Evolutionary conservation across 169 alveolate genomes (phyloP), one percentile per base, ranked within the genome.

Genomic region (Plasmodium berghei): DNA sequence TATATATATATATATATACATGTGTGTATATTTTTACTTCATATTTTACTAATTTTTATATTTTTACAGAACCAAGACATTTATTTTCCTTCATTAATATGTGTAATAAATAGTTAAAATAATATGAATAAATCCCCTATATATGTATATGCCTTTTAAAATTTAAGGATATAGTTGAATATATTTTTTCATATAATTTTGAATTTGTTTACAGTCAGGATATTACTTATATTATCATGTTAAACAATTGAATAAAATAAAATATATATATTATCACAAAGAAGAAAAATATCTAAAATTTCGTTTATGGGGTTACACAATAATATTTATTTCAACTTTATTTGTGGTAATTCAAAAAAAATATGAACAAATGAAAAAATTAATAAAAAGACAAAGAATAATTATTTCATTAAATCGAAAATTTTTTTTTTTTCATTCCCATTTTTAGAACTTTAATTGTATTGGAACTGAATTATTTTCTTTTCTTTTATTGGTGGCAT

Each of bases 211-310:
- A 16, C 46, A 74, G 88, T 62, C 88, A 22, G 88, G 75, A 10
- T 49, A 62, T 40, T 74, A 74, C 71, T 49, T 74, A 40, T 42
- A 34, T 14, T 54, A 46, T 54, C 49, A 26, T 16, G 42, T 74
- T 18, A 24, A 34, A 18, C 24, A n/a, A 20, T 26, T 46, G 40
- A 74, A 49, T 18, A 64, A 46, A 56, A 62, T 62, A 28, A 62
- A 24, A 55, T 34, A 45, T 20, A 12, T 74, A 46, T 74, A 74
- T 46, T 63, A 67, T 10, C 55, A 46, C 14, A 18, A 12, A 1
- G 88, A 75, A 54, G 88, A 67, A 67, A 52, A 63, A 16, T 63
- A 62, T 40, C 16, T 48, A 40, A 63, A 75, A 48, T 62, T 75
- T 16, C 74, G 45, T 54, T 10, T 75, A 55, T 61, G 16, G 34